Conservation (phyloP, 768 basidiomycete genomes). For the Candolleomyces efflorescens region DNA sequence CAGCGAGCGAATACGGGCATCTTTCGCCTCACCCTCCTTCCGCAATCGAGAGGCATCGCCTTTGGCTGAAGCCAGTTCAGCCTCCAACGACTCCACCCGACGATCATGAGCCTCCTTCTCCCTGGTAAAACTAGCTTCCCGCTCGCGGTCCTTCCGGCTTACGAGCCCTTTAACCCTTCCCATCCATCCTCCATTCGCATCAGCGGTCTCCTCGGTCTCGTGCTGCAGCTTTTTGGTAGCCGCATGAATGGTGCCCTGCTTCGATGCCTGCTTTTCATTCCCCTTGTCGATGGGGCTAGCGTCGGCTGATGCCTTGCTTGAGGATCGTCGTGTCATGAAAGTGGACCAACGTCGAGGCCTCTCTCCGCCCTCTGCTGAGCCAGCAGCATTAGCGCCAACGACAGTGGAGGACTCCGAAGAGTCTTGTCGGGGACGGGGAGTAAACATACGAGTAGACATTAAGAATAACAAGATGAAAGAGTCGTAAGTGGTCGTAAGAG, state of each 20-base stretch:
- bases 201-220: neutral
- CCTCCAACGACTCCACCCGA: neutral
- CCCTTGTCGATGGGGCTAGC: conserved; percentile 1
- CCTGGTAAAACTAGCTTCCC: neutral
- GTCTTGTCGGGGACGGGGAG: conserved; percentile 13
- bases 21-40: neutral
- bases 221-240: neutral
- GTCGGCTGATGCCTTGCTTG: neutral
- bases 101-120: neutral
- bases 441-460: conserved; percentile 16
- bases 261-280: neutral
- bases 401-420: neutral
- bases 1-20: neutral
- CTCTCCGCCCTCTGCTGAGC: neutral
- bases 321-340: neutral
- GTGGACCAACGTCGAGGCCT: conserved; percentile 2
- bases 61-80: neutral
- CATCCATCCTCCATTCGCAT: neutral
- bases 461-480: neutral
- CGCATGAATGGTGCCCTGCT: neutral
- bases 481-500: neutral
- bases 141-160: neutral
- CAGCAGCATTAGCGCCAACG: neutral
- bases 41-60: neutral
- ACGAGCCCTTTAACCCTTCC: neutral